Evolutionary conservation across 2,329 filamentous ascomycete genomes (phyloP).

Genomic region (Nothophaeocryptopus gaeumannii): DNA sequence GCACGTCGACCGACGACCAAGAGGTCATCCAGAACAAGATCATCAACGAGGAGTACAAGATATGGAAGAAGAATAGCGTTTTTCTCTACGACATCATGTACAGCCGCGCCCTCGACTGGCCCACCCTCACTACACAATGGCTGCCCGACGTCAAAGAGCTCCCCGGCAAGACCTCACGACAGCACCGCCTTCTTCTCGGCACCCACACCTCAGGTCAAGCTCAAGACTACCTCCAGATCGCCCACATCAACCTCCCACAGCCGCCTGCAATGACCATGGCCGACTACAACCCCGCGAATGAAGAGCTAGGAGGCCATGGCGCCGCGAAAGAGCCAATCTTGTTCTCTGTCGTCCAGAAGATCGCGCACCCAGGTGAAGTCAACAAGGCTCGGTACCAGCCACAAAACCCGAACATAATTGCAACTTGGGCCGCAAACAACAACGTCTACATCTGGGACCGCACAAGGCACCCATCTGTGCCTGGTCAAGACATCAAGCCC

Average conservation of each 20-base stretch:
- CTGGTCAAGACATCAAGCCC: constrained; percentile 63
- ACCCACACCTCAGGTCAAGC: constrained; percentile 88
- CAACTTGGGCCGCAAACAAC: constrained; percentile 84
- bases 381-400: constrained; percentile 98
- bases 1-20: constrained; percentile 20
- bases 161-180: constrained; percentile 79
- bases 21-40: constrained; percentile 69
- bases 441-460: constrained; percentile 91
- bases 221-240: constrained; percentile 91
- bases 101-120: constrained; percentile 92
- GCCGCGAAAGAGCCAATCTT: constrained; percentile 73
- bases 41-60: constrained; percentile 99
- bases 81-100: constrained; percentile 98
- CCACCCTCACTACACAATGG: constrained; percentile 96
- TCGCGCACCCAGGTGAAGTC: constrained; percentile 93
- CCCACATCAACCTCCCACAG: constrained; percentile 89
- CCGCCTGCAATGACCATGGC: constrained; percentile 67
- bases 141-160: constrained; percentile 87
- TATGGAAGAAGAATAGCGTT: constrained; percentile 99
- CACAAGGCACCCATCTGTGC: constrained; percentile 82
- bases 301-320: constrained; percentile 91
- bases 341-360: constrained; percentile 91
- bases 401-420: constrained; percentile 94
- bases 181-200: constrained; percentile 85
- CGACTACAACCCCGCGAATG: constrained; percentile 87